phyloP scores from a whole-genome alignment of 192 early-diverging fungal species.

The Umbelopsis isabellina region DNA sequence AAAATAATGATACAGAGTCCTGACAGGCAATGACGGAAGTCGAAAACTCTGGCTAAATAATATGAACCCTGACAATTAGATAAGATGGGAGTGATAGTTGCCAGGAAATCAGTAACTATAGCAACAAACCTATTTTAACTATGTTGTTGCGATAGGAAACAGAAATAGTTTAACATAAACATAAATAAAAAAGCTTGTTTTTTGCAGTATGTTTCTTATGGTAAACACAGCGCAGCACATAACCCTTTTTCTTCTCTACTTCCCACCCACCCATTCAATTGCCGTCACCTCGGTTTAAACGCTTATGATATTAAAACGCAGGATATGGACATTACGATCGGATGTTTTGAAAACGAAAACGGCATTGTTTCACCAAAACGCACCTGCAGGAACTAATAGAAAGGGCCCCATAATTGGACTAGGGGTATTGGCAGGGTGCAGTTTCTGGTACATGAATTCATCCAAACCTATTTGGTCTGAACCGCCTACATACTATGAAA shows the following conservation, averaged over 20 bases:
- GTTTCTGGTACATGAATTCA: not conserved
- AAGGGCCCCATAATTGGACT: not conserved
- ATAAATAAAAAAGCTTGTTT: too few species aligned
- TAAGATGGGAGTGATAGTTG: too few species aligned
- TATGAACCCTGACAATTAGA: too few species aligned
- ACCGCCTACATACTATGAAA: not conserved
- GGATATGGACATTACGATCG: not conserved
- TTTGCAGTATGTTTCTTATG: too few species aligned
- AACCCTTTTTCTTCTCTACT: not conserved
- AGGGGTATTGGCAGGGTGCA: not conserved
- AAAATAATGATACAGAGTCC: too few species aligned
- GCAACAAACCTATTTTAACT: too few species aligned
- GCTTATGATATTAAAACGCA: not conserved
- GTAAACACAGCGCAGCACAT: not conserved
- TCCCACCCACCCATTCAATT: slow-evolving; percentile 1
- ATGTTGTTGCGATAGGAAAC: not conserved
- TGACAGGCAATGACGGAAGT: too few species aligned
- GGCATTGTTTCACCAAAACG: too few species aligned
- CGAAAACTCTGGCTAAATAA: too few species aligned
- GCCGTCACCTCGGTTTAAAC: not conserved
- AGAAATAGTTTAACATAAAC: not conserved
- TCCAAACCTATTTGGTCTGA: not conserved
- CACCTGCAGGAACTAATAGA: slow-evolving; percentile 1
- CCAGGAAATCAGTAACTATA: too few species aligned
- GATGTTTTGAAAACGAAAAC: not conserved